Evolutionary conservation across 1,139 yeast species (phyloP).

Genomic region (Candida albicans): DNA sequence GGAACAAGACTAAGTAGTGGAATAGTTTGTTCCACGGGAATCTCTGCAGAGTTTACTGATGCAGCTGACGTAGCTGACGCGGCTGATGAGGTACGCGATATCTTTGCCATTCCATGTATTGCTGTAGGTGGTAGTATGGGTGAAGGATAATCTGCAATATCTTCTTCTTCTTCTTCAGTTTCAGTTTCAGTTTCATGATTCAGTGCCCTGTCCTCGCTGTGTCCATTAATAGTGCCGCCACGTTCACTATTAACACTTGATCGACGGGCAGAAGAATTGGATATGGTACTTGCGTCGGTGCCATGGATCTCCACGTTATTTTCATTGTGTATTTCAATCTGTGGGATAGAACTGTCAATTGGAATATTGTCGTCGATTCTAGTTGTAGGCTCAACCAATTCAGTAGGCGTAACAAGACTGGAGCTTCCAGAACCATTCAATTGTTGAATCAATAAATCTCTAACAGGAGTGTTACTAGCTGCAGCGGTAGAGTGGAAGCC

Average conservation of each 20-base stretch:
- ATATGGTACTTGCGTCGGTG: too few species aligned
- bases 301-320: background rate
- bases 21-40: conserved; percentile 38
- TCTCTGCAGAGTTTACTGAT: conserved; percentile 15
- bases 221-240: conserved; percentile 11
- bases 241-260: conserved; percentile 9
- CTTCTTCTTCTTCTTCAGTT: conserved; percentile 16
- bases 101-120: conserved; percentile 12
- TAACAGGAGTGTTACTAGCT: conserved; percentile 20
- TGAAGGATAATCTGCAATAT: conserved; percentile 18
- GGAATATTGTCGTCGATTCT: conserved; percentile 2
- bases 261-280: too few species aligned
- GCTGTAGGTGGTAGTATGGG: conserved; percentile 12
- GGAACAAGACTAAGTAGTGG: conserved; percentile 31
- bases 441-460: conserved; percentile 19
- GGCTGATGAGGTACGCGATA: conserved; percentile 8
- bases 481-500: background rate
- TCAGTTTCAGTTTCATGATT: background rate
- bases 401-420: background rate
- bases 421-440: conserved; percentile 13
- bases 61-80: conserved; percentile 11
- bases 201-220: background rate
- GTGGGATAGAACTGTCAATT: conserved; percentile 2
- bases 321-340: background rate
- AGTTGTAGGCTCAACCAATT: conserved; percentile 1